A percentile compares a stretch with the other conserved stretches of the same genome.
phyloP scores from a whole-genome alignment of 2,329 filamentous ascomycete genomes.

The Dendrostoma leiphaemia region DNA sequence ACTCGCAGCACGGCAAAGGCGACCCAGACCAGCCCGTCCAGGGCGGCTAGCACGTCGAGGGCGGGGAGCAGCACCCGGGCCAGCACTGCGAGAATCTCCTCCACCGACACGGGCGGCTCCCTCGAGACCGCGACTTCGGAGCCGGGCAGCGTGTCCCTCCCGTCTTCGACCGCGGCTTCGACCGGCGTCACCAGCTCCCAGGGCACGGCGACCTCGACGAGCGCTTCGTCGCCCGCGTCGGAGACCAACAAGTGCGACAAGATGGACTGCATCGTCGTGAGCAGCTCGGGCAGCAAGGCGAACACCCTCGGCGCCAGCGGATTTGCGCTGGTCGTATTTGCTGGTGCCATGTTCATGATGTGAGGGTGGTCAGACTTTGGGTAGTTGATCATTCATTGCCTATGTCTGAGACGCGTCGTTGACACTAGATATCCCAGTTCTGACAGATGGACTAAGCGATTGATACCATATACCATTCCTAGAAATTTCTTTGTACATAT shows the following conservation, averaged over 20 bases:
- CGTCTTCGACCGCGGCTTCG: not conserved
- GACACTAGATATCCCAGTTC: not conserved
- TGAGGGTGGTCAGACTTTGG: too few relatives aligned
- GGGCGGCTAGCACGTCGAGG: not conserved
- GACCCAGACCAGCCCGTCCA: not conserved
- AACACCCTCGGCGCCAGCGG: not conserved
- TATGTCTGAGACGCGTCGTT: not conserved
- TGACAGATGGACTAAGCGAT: not conserved
- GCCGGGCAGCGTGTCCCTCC: constrained; percentile 4
- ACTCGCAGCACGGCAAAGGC: not conserved
- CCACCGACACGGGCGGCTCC: constrained; percentile 8
- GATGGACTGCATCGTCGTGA: constrained; percentile 18
- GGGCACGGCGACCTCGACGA: not conserved
- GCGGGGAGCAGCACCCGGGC: too few relatives aligned
- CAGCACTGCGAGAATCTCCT: constrained; percentile 3
- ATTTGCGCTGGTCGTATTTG: constrained; percentile 14
- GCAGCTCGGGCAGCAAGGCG: constrained; percentile 8
- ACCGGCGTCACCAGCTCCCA: constrained; percentile 5
- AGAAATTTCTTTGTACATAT: constrained; percentile 9
- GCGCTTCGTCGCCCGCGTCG: too few relatives aligned
- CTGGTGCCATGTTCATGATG: constrained; percentile 11
- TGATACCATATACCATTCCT: constrained; percentile 1
- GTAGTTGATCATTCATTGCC: too few relatives aligned
- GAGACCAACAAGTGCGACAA: too few relatives aligned
- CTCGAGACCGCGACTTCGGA: constrained; percentile 11